Percentiles rank a stretch among this genome's conserved stretches.
Evolutionary conservation across 352 stramenopile species (phyloP).

Genomic region (Paralagenidium karlingii): DNA sequence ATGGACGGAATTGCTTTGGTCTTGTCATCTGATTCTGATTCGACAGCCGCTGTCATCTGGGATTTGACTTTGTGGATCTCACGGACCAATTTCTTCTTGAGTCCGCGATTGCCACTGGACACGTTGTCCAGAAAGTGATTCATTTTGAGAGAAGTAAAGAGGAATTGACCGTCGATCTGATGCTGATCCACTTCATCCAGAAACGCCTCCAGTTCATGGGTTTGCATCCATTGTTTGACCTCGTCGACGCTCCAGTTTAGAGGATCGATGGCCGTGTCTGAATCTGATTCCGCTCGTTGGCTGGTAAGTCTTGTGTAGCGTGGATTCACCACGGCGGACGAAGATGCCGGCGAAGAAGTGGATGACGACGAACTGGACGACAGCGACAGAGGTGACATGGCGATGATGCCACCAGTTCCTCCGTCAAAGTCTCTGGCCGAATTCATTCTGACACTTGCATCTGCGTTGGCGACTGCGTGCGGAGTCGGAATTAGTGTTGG

Average conservation of each 20-base stretch:
- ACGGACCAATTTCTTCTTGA: slow-evolving; percentile 68
- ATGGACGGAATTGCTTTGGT: slow-evolving; percentile 1
- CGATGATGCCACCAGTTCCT: slow-evolving; percentile 1
- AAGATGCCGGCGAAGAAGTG: no score
- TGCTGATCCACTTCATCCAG: slow-evolving; percentile 17
- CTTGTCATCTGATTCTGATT: background rate
- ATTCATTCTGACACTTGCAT: slow-evolving; percentile 2
- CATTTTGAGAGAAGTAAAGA: slow-evolving; percentile 21
- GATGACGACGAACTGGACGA: no score
- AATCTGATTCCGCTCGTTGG: no score
- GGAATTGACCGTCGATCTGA: slow-evolving; percentile 32
- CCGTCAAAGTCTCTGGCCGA: background rate
- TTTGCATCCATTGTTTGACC: slow-evolving; percentile 41
- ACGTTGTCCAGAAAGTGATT: slow-evolving; percentile 41
- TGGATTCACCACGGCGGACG: no score
- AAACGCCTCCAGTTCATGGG: slow-evolving; percentile 46
- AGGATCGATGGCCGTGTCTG: no score
- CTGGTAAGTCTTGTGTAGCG: no score
- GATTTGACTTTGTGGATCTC: slow-evolving; percentile 60
- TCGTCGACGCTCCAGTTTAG: slow-evolving; percentile 29
- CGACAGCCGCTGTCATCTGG: slow-evolving; percentile 2
- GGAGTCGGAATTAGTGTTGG: background rate
- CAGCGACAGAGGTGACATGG: background rate
- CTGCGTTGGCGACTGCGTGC: background rate
- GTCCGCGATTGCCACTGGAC: slow-evolving; percentile 24